Percentiles rank a stretch among this genome's conserved stretches.
These are phyloP conservation scores for Rhododendron griersonianum DNA, from an alignment of 148 eudicot species.

Conservation along the genomic window DNA sequence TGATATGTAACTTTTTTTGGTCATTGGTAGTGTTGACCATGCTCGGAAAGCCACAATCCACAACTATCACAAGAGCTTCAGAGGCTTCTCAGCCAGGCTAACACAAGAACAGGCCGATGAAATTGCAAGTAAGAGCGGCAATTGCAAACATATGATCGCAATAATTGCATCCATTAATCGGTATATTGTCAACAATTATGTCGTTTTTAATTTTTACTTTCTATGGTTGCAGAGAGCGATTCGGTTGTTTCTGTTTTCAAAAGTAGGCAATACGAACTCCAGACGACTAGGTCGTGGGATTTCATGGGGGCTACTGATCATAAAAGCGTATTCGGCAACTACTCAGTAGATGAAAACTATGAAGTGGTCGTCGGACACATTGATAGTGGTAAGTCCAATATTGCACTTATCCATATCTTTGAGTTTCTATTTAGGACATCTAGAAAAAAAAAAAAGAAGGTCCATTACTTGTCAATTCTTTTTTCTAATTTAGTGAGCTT, in stretches of 20 bases:
- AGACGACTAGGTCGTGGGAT: neutral
- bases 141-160: neutral
- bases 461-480: too few species aligned
- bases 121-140: neutral
- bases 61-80: conserved; percentile 12
- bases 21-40: neutral
- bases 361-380: neutral
- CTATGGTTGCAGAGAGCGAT: neutral
- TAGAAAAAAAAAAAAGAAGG: too few species aligned
- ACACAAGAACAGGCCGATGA: conserved; percentile 7
- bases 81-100: conserved; percentile 19
- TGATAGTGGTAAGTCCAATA: neutral
- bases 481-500: neutral
- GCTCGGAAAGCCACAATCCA: conserved; percentile 7
- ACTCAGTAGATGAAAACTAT: neutral
- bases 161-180: neutral
- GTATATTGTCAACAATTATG: neutral
- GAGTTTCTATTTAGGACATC: neutral
- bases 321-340: neutral
- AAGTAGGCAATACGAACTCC: neutral
- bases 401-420: neutral
- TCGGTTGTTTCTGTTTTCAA: neutral
- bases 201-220: neutral
- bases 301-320: neutral
- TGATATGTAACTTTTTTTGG: neutral